These are phyloP conservation scores for Malania oleifera DNA, from an alignment of 164 flowering plant genomes.

Conservation along the genomic window DNA sequence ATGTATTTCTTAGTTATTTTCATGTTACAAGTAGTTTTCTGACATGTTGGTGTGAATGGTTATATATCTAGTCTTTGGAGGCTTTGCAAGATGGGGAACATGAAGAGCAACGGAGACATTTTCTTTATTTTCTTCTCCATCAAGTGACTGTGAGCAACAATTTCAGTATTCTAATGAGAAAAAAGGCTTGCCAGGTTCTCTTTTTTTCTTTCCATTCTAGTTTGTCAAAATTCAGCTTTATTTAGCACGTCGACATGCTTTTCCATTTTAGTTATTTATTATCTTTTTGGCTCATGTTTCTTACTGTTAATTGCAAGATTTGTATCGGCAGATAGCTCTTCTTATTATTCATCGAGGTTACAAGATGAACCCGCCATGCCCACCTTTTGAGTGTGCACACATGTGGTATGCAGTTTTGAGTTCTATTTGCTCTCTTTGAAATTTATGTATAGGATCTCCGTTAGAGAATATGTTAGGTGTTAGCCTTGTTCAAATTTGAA, in stretches of 20 bases:
- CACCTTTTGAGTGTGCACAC: slow-evolving; percentile 96
- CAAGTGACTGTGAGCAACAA: slow-evolving; percentile 91
- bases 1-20: background rate
- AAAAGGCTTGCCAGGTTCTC: slow-evolving; percentile 84
- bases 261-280: background rate
- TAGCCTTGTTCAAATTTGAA: background rate
- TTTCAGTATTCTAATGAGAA: slow-evolving; percentile 74
- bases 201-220: slow-evolving; percentile 13
- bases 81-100: slow-evolving; percentile 95
- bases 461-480: background rate
- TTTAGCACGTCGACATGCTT: background rate
- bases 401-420: slow-evolving; percentile 61
- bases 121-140: slow-evolving; percentile 86
- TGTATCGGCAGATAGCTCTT: slow-evolving; percentile 77
- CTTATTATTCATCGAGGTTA: slow-evolving; percentile 81
- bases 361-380: slow-evolving; percentile 87
- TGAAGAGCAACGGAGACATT: slow-evolving; percentile 86
- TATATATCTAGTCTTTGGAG: slow-evolving; percentile 76
- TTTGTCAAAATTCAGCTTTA: background rate
- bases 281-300: slow-evolving; percentile 10
- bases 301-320: slow-evolving; percentile 28
- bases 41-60: slow-evolving; percentile 8
- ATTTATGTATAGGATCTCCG: background rate
- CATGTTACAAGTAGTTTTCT: background rate
- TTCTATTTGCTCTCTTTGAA: background rate